These are phyloP conservation scores for Leishmania gerbilli DNA, from an alignment of 208 protist species.

Conservation along the genomic window DNA sequence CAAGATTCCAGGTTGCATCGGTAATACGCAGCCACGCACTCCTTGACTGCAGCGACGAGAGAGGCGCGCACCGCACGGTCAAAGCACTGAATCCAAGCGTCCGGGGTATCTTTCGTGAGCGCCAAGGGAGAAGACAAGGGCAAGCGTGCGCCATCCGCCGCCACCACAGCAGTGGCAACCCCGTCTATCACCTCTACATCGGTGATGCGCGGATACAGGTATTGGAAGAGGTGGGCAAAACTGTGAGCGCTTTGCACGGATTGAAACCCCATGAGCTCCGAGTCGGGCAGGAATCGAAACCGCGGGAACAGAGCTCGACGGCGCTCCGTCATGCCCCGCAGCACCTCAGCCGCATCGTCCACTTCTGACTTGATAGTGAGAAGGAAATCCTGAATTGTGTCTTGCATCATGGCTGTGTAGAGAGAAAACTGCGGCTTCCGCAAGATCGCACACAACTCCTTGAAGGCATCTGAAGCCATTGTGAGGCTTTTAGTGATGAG, in stretches of 20 bases:
- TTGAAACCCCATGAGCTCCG: slow-evolving; percentile 80
- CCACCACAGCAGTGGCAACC: slow-evolving; percentile 44
- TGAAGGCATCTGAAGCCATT: slow-evolving; percentile 27
- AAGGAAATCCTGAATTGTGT: slow-evolving; percentile 92
- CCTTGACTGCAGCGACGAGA: slow-evolving; percentile 51
- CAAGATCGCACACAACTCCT: slow-evolving; percentile 44
- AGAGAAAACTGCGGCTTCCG: slow-evolving; percentile 86
- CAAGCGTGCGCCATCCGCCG: slow-evolving; percentile 57
- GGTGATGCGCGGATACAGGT: slow-evolving; percentile 65
- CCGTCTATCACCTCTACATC: slow-evolving; percentile 45
- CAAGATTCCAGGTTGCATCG: slow-evolving; percentile 44
- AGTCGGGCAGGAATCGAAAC: slow-evolving; percentile 94
- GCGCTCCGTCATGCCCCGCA: slow-evolving; percentile 91
- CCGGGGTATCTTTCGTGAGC: slow-evolving; percentile 48
- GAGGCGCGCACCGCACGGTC: slow-evolving; percentile 56
- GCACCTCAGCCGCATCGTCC: slow-evolving; percentile 86
- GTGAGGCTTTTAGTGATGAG: slow-evolving; percentile 14
- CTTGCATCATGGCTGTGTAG: slow-evolving; percentile 90
- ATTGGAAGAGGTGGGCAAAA: slow-evolving; percentile 56
- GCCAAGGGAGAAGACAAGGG: slow-evolving; percentile 33
- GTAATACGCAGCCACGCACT: slow-evolving; percentile 40
- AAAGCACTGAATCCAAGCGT: slow-evolving; percentile 74
- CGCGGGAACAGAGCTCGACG: slow-evolving; percentile 91
- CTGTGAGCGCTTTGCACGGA: slow-evolving; percentile 46
- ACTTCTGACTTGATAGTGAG: slow-evolving; percentile 82